Evolutionary conservation across 176 grass and related monocot species (phyloP).

Genomic region (Phragmites australis): DNA sequence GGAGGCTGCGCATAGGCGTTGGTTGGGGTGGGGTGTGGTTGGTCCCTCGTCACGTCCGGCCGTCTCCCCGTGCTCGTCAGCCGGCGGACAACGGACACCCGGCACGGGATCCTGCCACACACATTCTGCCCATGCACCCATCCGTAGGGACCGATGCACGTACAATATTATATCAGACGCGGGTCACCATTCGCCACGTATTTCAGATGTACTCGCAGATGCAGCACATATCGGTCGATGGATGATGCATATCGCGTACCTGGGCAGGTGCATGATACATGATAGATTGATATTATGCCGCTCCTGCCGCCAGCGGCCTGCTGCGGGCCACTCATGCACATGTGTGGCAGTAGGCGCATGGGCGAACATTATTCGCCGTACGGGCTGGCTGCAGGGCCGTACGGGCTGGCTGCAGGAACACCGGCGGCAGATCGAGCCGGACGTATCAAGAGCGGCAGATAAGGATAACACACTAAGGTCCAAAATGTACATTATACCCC

Average conservation of each 20-base stretch:
- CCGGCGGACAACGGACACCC: slow-evolving; percentile 25
- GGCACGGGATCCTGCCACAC: slow-evolving; percentile 33
- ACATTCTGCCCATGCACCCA: not conserved
- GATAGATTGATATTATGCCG: slow-evolving; percentile 24
- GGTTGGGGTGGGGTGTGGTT: not conserved
- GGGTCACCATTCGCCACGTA: slow-evolving; percentile 8
- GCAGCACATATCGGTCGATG: too few species aligned
- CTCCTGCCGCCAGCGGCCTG: not conserved
- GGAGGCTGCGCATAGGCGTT: not conserved
- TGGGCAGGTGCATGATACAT: not conserved
- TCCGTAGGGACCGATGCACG: not conserved
- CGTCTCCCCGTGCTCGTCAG: slow-evolving; percentile 34
- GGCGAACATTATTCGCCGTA: slow-evolving; percentile 7
- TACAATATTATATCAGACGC: too few species aligned
- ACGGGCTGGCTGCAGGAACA: not conserved
- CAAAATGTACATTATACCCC: too few species aligned
- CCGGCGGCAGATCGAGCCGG: not conserved
- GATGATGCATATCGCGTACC: slow-evolving; percentile 2
- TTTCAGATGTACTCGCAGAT: not conserved
- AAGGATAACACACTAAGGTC: too few species aligned
- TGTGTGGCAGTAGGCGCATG: too few species aligned
- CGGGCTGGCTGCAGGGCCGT: not conserved
- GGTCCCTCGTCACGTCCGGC: slow-evolving; percentile 37
- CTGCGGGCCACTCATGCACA: slow-evolving; percentile 3
- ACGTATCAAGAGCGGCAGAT: not conserved